A percentile compares a stretch with the other conserved stretches of the same genome.
Conservation (phyloP, 345 rosid genomes). For the Eucalyptus globulus region DNA sequence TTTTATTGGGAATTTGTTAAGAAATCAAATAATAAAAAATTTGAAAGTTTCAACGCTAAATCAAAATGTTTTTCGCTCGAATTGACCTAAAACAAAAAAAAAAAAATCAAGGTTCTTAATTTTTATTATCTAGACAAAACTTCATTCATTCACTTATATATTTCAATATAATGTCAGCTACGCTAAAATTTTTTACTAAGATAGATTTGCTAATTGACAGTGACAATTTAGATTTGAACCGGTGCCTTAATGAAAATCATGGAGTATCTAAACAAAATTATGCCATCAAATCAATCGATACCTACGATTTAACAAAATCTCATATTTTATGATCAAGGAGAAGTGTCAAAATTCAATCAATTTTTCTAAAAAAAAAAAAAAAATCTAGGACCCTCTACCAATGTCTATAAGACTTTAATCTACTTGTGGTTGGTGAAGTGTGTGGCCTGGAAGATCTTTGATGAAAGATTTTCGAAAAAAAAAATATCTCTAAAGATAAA, state of each 20-base stretch:
- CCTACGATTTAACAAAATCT: background rate
- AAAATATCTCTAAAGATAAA: no score
- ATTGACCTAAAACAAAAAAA: no score
- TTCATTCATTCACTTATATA: background rate
- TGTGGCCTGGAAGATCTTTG: background rate
- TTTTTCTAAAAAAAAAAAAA: no score
- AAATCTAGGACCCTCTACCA: background rate
- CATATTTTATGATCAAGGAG: no score
- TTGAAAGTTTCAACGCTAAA: background rate
- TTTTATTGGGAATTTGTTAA: background rate
- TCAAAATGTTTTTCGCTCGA: no score
- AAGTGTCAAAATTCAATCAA: no score
- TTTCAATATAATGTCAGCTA: no score
- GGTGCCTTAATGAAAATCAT: background rate
- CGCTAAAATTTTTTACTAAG: rapidly evolving
- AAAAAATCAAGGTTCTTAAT: no score
- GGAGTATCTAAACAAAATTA: no score
- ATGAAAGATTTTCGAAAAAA: no score
- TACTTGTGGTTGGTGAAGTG: background rate
- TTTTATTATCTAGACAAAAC: no score
- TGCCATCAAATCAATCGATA: rapidly evolving
- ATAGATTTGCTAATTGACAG: background rate
- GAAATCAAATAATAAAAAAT: no score
- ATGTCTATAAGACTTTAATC: background rate
- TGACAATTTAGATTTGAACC: rapidly evolving